phyloP scores from a whole-genome alignment of 2,329 filamentous ascomycete genomes.

The Clarireedia paspali region DNA sequence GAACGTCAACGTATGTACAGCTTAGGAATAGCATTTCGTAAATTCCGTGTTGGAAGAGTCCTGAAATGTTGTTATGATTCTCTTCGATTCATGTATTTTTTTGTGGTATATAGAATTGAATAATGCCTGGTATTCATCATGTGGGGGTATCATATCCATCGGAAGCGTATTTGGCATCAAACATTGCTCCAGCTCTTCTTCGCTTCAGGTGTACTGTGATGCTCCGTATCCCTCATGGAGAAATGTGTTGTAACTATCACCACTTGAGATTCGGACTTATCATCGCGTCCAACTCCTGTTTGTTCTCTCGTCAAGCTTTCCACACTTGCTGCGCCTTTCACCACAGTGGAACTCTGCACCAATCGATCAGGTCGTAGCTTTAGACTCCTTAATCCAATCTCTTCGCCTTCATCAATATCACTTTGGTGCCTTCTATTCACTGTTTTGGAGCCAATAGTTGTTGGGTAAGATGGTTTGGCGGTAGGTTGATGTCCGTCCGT shows the following conservation, averaged over 20 bases:
- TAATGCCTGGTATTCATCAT: neutral
- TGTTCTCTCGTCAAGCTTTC: neutral
- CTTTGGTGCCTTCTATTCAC: neutral
- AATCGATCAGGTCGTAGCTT: neutral
- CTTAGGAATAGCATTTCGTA: too few species aligned
- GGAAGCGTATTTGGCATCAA: neutral
- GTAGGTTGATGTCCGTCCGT: neutral
- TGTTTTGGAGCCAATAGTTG: neutral
- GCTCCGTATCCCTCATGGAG: neutral
- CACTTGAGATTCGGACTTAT: neutral
- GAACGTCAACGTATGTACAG: neutral
- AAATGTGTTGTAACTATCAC: neutral
- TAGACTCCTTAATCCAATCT: neutral
- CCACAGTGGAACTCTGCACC: neutral
- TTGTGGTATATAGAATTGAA: too few species aligned
- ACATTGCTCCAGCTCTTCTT: slow-evolving; percentile 2
- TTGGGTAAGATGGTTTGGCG: neutral
- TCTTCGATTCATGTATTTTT: too few species aligned
- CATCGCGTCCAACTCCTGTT: neutral
- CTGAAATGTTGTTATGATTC: too few species aligned
- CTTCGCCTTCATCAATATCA: neutral
- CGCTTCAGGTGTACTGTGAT: neutral
- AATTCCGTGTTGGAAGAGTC: too few species aligned
- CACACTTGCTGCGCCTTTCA: neutral
- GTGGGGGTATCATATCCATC: neutral